Evolutionary conservation across 2,329 filamentous ascomycete species (phyloP).

Genomic region (Aspergillus tubingensis): DNA sequence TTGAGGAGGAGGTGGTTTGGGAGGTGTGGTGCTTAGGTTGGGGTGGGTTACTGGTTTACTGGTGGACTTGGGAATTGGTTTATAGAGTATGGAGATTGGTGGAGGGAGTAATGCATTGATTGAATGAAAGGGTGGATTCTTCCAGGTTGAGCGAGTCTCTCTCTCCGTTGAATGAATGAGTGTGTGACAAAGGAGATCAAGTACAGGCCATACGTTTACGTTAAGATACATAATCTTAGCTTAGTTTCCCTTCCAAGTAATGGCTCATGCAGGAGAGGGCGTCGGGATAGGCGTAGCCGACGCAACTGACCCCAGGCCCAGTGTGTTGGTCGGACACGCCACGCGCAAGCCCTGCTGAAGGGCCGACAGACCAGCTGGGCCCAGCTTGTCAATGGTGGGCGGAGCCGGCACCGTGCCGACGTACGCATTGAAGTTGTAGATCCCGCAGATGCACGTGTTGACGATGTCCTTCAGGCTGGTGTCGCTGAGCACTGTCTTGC

Average conservation of each 20-base stretch:
- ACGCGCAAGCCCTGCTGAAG: constrained; percentile 33
- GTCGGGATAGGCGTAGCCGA: neutral
- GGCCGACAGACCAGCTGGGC: constrained; percentile 33
- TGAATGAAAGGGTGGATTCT: too few relatives aligned
- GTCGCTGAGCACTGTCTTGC: constrained; percentile 46
- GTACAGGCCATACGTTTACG: too few relatives aligned
- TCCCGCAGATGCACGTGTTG: constrained; percentile 50
- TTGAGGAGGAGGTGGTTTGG: too few relatives aligned
- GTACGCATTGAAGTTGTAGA: constrained; percentile 61
- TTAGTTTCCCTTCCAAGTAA: constrained; percentile 4
- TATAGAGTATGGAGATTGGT: too few relatives aligned
- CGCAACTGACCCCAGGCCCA: constrained; percentile 16
- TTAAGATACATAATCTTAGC: too few relatives aligned
- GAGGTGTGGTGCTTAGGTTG: too few relatives aligned
- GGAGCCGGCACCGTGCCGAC: constrained; percentile 52
- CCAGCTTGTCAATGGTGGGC: constrained; percentile 37
- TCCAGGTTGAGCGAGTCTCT: too few relatives aligned
- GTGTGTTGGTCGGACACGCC: constrained; percentile 31
- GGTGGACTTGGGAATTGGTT: too few relatives aligned
- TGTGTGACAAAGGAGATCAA: too few relatives aligned
- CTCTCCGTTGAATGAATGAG: too few relatives aligned
- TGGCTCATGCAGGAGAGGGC: neutral
- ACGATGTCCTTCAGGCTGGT: constrained; percentile 55
- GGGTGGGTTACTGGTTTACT: too few relatives aligned
- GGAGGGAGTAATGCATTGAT: too few relatives aligned